Percentiles rank a stretch among this genome's conserved stretches.
Evolutionary conservation across 2,329 filamentous ascomycete species (phyloP).

Genomic region (Dothidotthia symphoricarpi): DNA sequence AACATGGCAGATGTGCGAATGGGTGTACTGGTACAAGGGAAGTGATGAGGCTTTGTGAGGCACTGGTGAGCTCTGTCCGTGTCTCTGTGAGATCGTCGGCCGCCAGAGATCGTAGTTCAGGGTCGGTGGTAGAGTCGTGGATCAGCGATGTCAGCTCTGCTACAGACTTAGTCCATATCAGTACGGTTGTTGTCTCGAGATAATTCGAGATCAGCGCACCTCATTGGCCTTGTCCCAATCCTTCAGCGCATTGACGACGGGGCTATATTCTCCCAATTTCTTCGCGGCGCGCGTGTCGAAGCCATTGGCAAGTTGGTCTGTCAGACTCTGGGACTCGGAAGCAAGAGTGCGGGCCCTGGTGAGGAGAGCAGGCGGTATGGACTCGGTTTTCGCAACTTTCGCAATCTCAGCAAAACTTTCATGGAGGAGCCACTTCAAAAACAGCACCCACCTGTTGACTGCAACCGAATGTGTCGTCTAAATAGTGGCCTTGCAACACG

Average conservation of each 20-base stretch:
- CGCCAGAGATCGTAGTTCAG: conserved; percentile 60
- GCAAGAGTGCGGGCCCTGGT: conserved; percentile 56
- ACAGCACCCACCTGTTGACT: conserved; percentile 25
- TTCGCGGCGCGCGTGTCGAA: conserved; percentile 60
- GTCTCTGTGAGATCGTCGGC: conserved; percentile 70
- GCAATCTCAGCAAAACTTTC: conserved; percentile 9
- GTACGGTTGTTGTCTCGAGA: conserved; percentile 5
- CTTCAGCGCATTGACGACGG: conserved; percentile 53
- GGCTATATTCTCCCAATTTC: conserved; percentile 56
- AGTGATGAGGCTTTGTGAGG: conserved; percentile 68
- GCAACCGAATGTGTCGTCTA: conserved; percentile 28
- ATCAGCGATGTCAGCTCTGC: conserved; percentile 74
- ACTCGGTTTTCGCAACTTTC: conserved; percentile 24
- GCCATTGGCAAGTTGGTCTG: conserved; percentile 51
- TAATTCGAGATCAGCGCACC: conserved; percentile 37
- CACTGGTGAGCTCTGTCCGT: conserved; percentile 57
- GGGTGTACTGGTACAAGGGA: conserved; percentile 84
- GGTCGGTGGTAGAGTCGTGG: conserved; percentile 61
- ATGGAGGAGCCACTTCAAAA: background rate
- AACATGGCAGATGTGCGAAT: conserved; percentile 83
- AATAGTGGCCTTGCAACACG: conserved; percentile 38
- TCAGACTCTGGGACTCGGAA: conserved; percentile 56
- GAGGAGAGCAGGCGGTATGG: conserved; percentile 56
- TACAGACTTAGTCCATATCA: conserved; percentile 48
- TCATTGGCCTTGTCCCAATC: conserved; percentile 60